Evolutionary conservation across 129 eudicot genomes (phyloP), one percentile per base, ranked within the genome.

Genomic region (Solidago caesia): DNA sequence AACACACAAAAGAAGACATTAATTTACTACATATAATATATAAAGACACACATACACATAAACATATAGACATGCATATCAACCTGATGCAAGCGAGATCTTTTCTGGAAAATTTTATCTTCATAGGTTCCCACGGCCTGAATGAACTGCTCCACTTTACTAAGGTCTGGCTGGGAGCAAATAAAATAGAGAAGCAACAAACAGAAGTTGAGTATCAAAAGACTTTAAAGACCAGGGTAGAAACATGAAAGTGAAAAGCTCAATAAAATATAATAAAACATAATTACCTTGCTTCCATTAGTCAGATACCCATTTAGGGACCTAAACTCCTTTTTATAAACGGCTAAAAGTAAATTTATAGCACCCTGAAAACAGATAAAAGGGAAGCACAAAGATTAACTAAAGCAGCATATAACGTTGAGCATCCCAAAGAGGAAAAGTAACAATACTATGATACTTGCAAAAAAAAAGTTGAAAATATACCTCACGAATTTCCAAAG

Each of bases 401-500:
- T 47, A 12, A 29, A 59, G 67, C 21, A 59, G 77, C 8, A 21
- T 2, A 44, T 11, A 44, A 49, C 72, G 43, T 7, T 53, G 63
- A 74, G 63, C 71, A 48, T 42, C 46, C 53, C 3, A 62, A 46
- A 21, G 0, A 21, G 21, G 21, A 21, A 21, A 46, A 41, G 58
- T 11, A 75, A 21, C 13, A 12, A 52, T 42, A 55, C 56, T 47
- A 46, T 61, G 67, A 13, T 49, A 12, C 51, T 64, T 15, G 64
- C 44, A 44, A 13, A 44, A 44, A 13, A 44, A 43, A 58, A 59
- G n/a, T 14, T 62, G 12, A 12, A 82, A 74, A 82, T 84, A 47
- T 44, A 94, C 99, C 99, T 95, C 99, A 4, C 97, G 99, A 69
- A 91, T 95, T 83, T 95, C 99, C 74, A 95, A 82, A 9, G 97